Base-by-base conservation (phyloP, 176 grass and related monocot species). In the Oryza rufipogon region DNA sequence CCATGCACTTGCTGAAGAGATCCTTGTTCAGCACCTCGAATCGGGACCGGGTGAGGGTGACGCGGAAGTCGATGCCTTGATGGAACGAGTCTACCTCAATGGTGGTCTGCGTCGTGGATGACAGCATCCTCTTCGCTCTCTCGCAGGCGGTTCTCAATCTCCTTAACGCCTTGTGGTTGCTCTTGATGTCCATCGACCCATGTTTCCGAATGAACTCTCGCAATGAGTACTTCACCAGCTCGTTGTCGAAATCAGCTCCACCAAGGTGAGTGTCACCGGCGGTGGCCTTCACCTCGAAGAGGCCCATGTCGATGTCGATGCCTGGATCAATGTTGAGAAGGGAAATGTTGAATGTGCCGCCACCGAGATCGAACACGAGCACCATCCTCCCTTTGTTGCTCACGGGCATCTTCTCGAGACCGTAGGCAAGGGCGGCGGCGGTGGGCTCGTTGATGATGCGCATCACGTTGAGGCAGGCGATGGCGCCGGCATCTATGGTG, bases 361-460 rank as follows among this genome's bases (percentile, higher is more conserved):
- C 51, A 19, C 51, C 51, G 19, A 56, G 51, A 56, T 56, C 51
- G 6, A 56, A 56, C 4, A 56, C 51, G 51, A 56, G 51, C 14
- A 56, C 51, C 6, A 7, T 56, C 51, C 52, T 56, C 16, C 5
- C 52, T 0, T 20, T 7, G 52, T 56, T 56, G 52, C 5, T 56
- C 0, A 56, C 16, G 17, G 52, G 51, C 51, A 54, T 98, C 86
- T 92, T 98, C 77, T 93, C 93, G 9, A 98, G 88, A 0, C 95
- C 91, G 45, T 98, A 95, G 10, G 95, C 95, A 25, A 98, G 88
- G 39, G 91, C 92, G 0, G 95, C 95, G 0, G 95, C 92, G 0
- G 92, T 92, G 16, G 92, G 92, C 84, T 98, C 95, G 82, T 98
- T 95, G 76, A 98, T 91, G 8, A 98, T 98, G 68, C 92, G 91